A percentile compares a stretch with the other conserved stretches of the same genome.
Conservation (phyloP, 2,329 filamentous ascomycete species). For the Fusarium keratoplasticum region DNA sequence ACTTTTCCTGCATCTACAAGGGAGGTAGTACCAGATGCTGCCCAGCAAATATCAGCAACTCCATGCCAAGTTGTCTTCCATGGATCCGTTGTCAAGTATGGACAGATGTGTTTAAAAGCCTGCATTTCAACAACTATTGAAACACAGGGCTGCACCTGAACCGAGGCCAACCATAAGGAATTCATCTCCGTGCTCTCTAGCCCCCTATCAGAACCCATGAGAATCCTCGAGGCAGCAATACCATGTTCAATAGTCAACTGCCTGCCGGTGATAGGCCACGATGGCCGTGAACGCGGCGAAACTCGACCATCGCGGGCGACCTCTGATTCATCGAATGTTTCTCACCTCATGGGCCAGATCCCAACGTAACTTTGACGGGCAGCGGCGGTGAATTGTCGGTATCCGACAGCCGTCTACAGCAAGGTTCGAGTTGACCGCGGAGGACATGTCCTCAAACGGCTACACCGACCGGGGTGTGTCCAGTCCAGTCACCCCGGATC, state of each 20-base stretch:
- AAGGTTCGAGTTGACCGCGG: slow-evolving; percentile 16
- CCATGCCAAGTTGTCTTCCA: background rate
- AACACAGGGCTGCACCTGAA: background rate
- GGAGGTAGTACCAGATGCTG: background rate
- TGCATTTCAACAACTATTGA: background rate
- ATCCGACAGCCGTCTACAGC: background rate
- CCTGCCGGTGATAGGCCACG: background rate
- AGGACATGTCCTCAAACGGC: slow-evolving; percentile 20
- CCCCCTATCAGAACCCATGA: background rate
- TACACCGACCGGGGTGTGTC: slow-evolving; percentile 3
- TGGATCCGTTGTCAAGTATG: background rate
- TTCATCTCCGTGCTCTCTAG: background rate
- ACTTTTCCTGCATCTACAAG: background rate
- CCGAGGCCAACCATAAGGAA: background rate
- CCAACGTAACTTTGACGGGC: slow-evolving; percentile 15
- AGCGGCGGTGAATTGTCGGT: slow-evolving; percentile 4
- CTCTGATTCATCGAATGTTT: slow-evolving; percentile 11
- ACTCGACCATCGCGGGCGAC: background rate
- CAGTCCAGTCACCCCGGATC: slow-evolving; percentile 4
- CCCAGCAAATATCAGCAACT: background rate
- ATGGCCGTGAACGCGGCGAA: background rate
- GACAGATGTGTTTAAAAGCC: background rate
- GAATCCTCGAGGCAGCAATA: background rate
- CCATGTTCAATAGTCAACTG: background rate
- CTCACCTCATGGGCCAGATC: background rate